Evolutionary conservation across 805 yeast genomes (phyloP), one percentile per base, ranked within the genome.

Genomic region (Candida lessepsii): DNA sequence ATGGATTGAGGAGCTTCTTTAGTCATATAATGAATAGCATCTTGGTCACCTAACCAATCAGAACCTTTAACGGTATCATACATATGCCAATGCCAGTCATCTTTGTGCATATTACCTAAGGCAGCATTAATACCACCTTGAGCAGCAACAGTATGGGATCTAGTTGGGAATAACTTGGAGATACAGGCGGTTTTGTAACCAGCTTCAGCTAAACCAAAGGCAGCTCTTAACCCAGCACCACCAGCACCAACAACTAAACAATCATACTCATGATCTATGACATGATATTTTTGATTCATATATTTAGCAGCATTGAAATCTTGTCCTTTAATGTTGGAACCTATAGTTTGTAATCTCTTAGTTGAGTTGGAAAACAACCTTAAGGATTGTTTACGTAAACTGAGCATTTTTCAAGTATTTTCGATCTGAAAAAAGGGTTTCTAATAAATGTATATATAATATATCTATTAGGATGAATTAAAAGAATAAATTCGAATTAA

Each of bases 71-170:
- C 98, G 56, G 99, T 91, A 63, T 91, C 99, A 70, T 93, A 91
- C 97, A 91, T 90, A 69, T 91, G 99, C 97, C 98, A 93, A 68
- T 87, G 95, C 99, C 99, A 91, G 73, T 90, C 90, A 67, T 91
- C 99, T 53, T 79, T 76, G 73, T 93, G 98, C 96, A 91, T 91
- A 76, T 91, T 91, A 54, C 98, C 99, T 51, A 91, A 76, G 21
- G 99, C 99, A 52, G 98, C 99, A 60, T 91, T 91, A 70, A 91
- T 93, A 73, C 99, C 99, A 71, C 99, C 99, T 71, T 91, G 99
- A 37, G 99, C 99, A 42, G 98, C 98, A 37, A 91, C 99, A 15
- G 99, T 91, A 65, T 91, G 99, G 14, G 97, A 90, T 71, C 99
- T 85, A 21, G 99, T 91, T 41, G 98, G 99, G 77, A 91, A 91